Percentiles rank a stretch among this genome's conserved stretches.
Evolutionary conservation across 1,284 basidiomycete genomes (phyloP).

Genomic region (Heterobasidion parviporum): DNA sequence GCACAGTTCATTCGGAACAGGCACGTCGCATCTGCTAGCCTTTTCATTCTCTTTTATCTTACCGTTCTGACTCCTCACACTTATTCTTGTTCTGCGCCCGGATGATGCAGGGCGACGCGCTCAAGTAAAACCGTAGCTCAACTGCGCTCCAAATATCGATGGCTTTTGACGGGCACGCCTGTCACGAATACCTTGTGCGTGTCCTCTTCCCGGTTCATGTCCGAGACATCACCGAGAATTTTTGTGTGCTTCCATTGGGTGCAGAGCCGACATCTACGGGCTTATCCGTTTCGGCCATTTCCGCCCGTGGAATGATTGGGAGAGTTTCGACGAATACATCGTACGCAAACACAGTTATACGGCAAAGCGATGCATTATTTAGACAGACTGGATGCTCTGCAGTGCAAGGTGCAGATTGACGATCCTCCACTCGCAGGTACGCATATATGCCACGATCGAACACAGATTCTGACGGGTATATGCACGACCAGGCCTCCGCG

Average conservation of each 20-base stretch:
- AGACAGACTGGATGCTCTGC: background rate
- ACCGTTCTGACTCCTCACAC: no score
- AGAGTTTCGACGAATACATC: slow-evolving; percentile 46
- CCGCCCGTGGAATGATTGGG: slow-evolving; percentile 64
- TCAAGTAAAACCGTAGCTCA: slow-evolving; percentile 49
- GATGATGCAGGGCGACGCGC: slow-evolving; percentile 36
- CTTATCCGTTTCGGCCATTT: slow-evolving; percentile 59
- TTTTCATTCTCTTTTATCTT: background rate
- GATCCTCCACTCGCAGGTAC: slow-evolving; percentile 51
- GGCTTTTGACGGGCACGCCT: slow-evolving; percentile 68
- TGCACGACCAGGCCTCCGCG: slow-evolving; percentile 27
- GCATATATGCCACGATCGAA: slow-evolving; percentile 16
- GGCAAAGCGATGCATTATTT: background rate
- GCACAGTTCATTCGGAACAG: slow-evolving; percentile 66
- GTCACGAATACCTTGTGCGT: slow-evolving; percentile 58
- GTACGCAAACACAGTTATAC: slow-evolving; percentile 22
- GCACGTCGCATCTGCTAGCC: slow-evolving; percentile 15
- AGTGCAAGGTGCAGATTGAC: slow-evolving; percentile 43
- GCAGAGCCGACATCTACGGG: slow-evolving; percentile 60
- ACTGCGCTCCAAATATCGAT: slow-evolving; percentile 52
- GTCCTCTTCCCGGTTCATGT: background rate
- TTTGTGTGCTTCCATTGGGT: background rate
- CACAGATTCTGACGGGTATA: background rate
- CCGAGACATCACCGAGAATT: background rate
- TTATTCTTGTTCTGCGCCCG: background rate